phyloP scores from a whole-genome alignment of 441 rosid species.

The Pelargonium citronellum region DNA sequence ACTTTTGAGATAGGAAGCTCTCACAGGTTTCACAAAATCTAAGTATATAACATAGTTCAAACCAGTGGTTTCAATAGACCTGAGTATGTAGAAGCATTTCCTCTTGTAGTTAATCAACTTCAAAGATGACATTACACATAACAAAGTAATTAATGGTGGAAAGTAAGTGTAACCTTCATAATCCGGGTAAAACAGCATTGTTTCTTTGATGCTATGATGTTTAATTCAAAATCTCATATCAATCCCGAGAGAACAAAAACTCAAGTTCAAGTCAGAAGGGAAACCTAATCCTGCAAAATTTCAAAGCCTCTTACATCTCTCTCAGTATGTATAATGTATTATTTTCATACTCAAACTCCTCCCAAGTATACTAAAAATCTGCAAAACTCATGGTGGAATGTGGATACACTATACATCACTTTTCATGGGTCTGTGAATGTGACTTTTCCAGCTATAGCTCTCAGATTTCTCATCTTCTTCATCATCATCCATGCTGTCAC shows the following conservation, averaged over 20 bases:
- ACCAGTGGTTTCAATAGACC: no score
- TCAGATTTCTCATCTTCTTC: constrained; percentile 66
- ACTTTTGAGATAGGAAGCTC: no score
- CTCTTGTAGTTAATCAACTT: no score
- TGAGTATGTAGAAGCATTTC: no score
- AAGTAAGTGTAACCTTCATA: no score
- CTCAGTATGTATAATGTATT: constrained; percentile 32
- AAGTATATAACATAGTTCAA: no score
- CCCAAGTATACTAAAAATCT: constrained; percentile 44
- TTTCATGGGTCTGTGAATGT: constrained; percentile 35
- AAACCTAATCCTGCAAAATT: constrained; percentile 16
- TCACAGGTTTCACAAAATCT: no score
- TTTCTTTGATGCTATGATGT: no score
- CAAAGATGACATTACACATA: no score
- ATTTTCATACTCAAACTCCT: constrained; percentile 29
- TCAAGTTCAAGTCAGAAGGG: constrained; percentile 22
- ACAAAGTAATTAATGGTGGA: no score
- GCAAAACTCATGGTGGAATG: constrained; percentile 60
- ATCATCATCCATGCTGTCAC: constrained; percentile 74
- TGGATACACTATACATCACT: constrained; percentile 46
- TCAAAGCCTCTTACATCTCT: constrained; percentile 23
- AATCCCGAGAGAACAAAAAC: constrained; percentile 27
- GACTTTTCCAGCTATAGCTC: constrained; percentile 66
- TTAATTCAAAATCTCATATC: no score
- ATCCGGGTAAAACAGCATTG: no score